phyloP scores from a whole-genome alignment of 2,329 filamentous ascomycete genomes.

The Dothistroma septosporum region DNA sequence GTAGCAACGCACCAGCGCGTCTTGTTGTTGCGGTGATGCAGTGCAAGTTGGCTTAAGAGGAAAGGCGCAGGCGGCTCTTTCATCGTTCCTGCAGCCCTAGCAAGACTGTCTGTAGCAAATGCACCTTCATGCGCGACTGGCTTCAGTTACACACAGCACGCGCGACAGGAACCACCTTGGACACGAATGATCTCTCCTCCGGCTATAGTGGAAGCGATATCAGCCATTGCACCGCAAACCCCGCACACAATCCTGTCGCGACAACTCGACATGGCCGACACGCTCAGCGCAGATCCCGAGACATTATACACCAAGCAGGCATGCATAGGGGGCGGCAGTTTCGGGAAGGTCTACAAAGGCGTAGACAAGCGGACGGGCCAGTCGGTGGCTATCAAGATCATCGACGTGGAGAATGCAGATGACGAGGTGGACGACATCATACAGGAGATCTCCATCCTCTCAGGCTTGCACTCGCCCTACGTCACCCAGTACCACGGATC shows the following conservation, averaged over 20 bases:
- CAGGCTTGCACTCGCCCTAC: conserved; percentile 90
- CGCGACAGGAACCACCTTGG: background rate
- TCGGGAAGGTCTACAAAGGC: conserved; percentile 98
- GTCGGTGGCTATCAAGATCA: conserved; percentile 95
- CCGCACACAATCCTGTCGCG: background rate
- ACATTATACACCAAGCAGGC: conserved; percentile 78
- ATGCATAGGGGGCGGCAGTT: conserved; percentile 84
- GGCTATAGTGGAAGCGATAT: background rate
- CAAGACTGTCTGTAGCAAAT: background rate
- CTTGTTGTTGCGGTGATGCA: background rate
- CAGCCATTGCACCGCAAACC: background rate
- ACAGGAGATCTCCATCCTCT: conserved; percentile 95
- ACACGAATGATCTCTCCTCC: background rate
- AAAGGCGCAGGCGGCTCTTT: background rate
- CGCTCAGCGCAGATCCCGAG: conserved; percentile 67
- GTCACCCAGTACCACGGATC: conserved; percentile 98
- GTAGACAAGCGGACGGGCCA: conserved; percentile 91
- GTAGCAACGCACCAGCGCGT: background rate
- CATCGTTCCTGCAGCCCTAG: background rate
- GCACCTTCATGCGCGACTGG: background rate
- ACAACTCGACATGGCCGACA: conserved; percentile 22
- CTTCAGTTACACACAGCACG: background rate
- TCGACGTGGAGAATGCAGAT: conserved; percentile 97
- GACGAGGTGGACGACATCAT: conserved; percentile 99
- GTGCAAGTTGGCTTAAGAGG: background rate